Evolutionary conservation across 1,139 yeast species (phyloP), one percentile per base, ranked within the genome.

Genomic region (Diutina scorzettiae): DNA sequence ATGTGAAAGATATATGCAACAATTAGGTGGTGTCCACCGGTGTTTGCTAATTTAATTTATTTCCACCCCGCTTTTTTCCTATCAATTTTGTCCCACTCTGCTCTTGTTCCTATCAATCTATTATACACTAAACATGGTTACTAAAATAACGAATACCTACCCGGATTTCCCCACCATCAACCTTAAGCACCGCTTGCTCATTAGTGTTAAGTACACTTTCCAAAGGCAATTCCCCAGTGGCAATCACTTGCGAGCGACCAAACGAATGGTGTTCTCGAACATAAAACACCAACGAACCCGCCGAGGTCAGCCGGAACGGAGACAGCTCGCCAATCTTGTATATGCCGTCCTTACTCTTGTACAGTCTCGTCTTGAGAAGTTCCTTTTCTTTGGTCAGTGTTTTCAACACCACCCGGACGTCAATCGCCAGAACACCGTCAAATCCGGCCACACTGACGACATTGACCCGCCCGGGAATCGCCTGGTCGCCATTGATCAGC

Each of bases 241-340:
- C 95, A 41, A 86, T 48, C 43, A 76, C 82, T 37, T 68, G 67
- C 48, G 75, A 79, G 53, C 82, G 78, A 37, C 95, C 91, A 51
- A 89, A 72, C 3, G 77, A 72, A 57, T 83, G 94, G 55, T 77
- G 82, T 42, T 81, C 79, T 42, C 75, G 68, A 14, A 84, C 73
- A 33, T 67, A 65, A 53, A 89, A 73, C 4, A 74, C 62, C 41
- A 89, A 54, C 44, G 64, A 67, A 3, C 81, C 79, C 16, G 73
- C 78, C 2, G 78, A 59, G 4, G 81, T 64, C 9, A 91, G 78
- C 54, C 73, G 78, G 64, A 87, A 84, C 4, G 79, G 69, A 47
- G 73, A 66, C 20, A 78, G 67, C 54, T 85, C 96, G 50, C 76
- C 74, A 74, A 86, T 76, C 45, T 62, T 66, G 45, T 69, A 71